Evolutionary conservation across 805 yeast genomes (phyloP), one percentile per base, ranked within the genome.

Genomic region (Teunomyces funiuensis): DNA sequence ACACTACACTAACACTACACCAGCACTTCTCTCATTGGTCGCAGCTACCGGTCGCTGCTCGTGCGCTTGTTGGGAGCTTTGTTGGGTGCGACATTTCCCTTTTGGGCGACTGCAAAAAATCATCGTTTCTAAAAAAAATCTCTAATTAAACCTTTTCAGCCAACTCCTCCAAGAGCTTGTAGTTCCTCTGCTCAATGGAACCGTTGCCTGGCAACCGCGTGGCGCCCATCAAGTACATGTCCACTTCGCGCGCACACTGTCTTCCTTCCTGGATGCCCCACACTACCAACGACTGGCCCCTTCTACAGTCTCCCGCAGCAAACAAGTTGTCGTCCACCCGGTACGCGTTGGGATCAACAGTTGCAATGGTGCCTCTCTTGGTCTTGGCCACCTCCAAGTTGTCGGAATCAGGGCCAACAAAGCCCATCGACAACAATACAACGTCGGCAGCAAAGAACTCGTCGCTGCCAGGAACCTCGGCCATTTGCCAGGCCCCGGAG

Each of bases 261-360:
- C 98, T 83, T 52, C 99, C 99, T 71, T 91, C 99, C 71, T 93
- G 98, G 54, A 91, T 91, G 71, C 98, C 99, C 98, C 98, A 93
- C 42, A 91, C 99, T 63, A 91, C 91, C 65, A 91, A 79, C 2
- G 97, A 88, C 74, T 91, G 99, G 20, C 99, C 99, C 71, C 98
- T 83, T 76, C 99, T 85, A 72, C 98, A 93, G 67, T 91, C 99
- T 69, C 99, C 99, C 38, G 98, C 97, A 37, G 97, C 88, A 59
- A 90, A 91, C 46, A 89, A 58, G 54, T 88, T 89, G 45, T 75
- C 85, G 25, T 67, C 65, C 43, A 88, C 89, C 46, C 77, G 74
- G 77, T 91, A 91, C 43, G 78, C 80, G 45, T 71, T 69, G 14
- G 83, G 72, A 51, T 75, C 76, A 27, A 76, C 64, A 11, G 91